A percentile compares a stretch with the other conserved stretches of the same genome.
These are phyloP conservation scores for Calonectria multiphialidica DNA, from an alignment of 2,329 filamentous ascomycete genomes.

Conservation along the genomic window DNA sequence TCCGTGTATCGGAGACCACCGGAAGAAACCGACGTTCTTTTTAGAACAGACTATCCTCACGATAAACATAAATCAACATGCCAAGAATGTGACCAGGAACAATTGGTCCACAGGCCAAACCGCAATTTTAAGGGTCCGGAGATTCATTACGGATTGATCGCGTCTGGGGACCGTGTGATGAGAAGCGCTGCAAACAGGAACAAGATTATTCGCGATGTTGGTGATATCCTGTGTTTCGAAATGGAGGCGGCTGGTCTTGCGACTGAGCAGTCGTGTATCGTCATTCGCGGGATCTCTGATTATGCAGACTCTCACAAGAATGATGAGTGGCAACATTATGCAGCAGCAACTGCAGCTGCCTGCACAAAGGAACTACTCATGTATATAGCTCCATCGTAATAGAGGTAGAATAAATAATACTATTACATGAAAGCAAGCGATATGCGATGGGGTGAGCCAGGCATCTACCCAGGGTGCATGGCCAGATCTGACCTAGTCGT, in stretches of 20 bases:
- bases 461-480: too few relatives aligned
- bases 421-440: too few relatives aligned
- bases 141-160: constrained; percentile 34
- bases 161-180: constrained; percentile 30
- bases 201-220: not conserved
- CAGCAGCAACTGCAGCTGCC: constrained; percentile 31
- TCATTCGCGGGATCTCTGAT: constrained; percentile 37
- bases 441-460: too few relatives aligned
- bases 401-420: too few relatives aligned
- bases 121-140: constrained; percentile 9
- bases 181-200: constrained; percentile 7
- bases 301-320: constrained; percentile 42
- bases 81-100: constrained; percentile 14
- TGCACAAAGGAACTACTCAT: constrained; percentile 32
- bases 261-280: constrained; percentile 30
- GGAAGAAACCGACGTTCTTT: constrained; percentile 26
- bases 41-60: constrained; percentile 24
- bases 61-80: not conserved
- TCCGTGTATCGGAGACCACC: constrained; percentile 23
- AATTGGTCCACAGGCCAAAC: not conserved
- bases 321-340: constrained; percentile 34
- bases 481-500: too few relatives aligned
- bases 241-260: constrained; percentile 39
- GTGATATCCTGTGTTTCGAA: constrained; percentile 30
- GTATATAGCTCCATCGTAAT: not conserved